Base-by-base conservation (phyloP, 1,284 basidiomycete genomes). In the Fomitopsis palustris region DNA sequence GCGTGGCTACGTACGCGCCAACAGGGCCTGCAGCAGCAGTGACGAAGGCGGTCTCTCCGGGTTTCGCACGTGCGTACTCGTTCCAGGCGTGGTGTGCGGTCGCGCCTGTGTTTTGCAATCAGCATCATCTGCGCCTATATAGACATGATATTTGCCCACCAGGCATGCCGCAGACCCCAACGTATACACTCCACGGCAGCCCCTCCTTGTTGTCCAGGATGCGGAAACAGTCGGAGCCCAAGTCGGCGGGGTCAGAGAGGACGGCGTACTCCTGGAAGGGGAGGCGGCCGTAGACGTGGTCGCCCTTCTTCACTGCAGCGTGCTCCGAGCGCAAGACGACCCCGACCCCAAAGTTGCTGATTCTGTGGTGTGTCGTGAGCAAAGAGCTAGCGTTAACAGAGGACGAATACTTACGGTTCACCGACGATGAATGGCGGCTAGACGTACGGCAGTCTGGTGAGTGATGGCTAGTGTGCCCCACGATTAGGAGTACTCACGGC, bases 251-350 rank as follows among this genome's bases (percentile, higher is more conserved):
- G 19, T 63, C 56, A 4, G 60, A 49, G 10, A 37, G 14, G 35
- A 72, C 55, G 53, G 59, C 52, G 54, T 72, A 73, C 43, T 72
- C 54, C 54, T 67, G 59, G 62, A 66, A 70, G 45, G 25, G 73
- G 63, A 27, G 69, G 54, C 1, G 56, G 1, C 77, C 78, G 52
- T 73, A 77, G 9, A 83, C 56, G 61, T 82, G 76, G 59, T 81
- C 77, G 1, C 81, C 81, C 9, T 61, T 55, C 61, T 78, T 75
- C 19, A 78, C 69, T 0, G 64, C 63, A 0, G 69, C 37, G 43
- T 70, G 60, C 58, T 83, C 81, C 0, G 80, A 81, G 35, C 79
- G 75, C 1, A 82, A 19, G 31, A 83, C 71, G 4, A 77, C 69
- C 9, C 74, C 78, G 25, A 83, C 69, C 9, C 78, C 79, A 55